These are phyloP conservation scores for Saposhnikovia divaricata DNA, from an alignment of 129 eudicot genomes.

Conservation along the genomic window DNA sequence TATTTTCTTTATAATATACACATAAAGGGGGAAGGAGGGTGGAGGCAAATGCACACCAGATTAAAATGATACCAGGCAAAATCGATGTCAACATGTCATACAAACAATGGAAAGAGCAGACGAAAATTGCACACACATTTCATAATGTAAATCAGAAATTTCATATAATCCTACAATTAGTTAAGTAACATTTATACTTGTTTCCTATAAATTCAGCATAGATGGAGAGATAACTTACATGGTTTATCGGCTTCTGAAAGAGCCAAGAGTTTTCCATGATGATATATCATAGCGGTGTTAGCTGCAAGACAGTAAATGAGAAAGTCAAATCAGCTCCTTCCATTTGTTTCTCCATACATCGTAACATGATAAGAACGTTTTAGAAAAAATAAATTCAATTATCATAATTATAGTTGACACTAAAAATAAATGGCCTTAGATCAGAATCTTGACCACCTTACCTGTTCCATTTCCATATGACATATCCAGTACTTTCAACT, in stretches of 20 bases:
- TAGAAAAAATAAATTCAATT: not conserved
- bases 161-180: not conserved
- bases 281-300: slow-evolving; percentile 89
- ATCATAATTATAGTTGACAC: not conserved
- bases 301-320: slow-evolving; percentile 39
- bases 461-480: slow-evolving; percentile 86
- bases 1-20: not conserved
- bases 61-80: not conserved
- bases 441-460: slow-evolving; percentile 20
- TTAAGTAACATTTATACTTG: not conserved
- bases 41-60: not conserved
- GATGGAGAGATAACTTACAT: slow-evolving; percentile 38
- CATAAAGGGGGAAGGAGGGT: not conserved
- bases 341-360: not conserved
- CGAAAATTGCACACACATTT: not conserved
- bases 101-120: not conserved
- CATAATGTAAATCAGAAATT: not conserved
- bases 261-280: slow-evolving; percentile 88
- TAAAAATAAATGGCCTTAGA: slow-evolving; percentile 2
- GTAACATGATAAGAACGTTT: not conserved
- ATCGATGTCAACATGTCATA: not conserved
- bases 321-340: not conserved
- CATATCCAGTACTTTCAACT: slow-evolving; percentile 68
- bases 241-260: slow-evolving; percentile 96
- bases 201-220: not conserved